Evolutionary conservation across 192 early-diverging fungal genomes (phyloP).

Genomic region (Coemansia furcata): DNA sequence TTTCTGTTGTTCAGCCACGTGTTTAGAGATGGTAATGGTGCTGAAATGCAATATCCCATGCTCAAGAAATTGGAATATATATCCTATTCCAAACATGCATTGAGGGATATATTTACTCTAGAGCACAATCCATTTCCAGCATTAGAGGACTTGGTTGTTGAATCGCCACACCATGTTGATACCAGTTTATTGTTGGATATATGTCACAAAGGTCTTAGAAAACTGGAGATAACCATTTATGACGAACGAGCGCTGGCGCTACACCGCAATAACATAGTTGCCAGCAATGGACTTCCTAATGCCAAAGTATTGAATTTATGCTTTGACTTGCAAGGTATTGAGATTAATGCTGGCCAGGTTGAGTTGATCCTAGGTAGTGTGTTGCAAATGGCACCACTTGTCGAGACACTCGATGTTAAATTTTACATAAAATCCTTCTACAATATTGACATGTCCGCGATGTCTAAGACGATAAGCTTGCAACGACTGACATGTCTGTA

Average conservation of each 20-base stretch:
- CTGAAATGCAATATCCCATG: not conserved
- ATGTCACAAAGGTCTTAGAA: not conserved
- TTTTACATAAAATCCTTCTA: not conserved
- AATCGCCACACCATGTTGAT: accelerated
- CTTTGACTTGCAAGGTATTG: not conserved
- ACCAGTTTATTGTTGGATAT: not conserved
- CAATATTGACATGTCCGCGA: not conserved
- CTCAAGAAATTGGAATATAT: not conserved
- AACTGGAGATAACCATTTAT: not conserved
- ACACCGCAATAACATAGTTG: no score
- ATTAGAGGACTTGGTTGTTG: not conserved
- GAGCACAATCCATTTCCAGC: not conserved
- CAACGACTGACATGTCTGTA: no score
- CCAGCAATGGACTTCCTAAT: not conserved
- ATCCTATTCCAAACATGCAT: not conserved
- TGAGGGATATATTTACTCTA: not conserved
- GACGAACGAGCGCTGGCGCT: no score
- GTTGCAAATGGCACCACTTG: not conserved
- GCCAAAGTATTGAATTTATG: not conserved
- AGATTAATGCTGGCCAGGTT: not conserved
- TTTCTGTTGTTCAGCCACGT: not conserved
- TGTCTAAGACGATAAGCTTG: not conserved
- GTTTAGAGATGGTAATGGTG: not conserved
- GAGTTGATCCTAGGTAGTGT: not conserved
- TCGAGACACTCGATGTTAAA: not conserved